Evolutionary conservation across 805 yeast species (phyloP), one percentile per base, ranked within the genome.

Genomic region (Candida ortonii): DNA sequence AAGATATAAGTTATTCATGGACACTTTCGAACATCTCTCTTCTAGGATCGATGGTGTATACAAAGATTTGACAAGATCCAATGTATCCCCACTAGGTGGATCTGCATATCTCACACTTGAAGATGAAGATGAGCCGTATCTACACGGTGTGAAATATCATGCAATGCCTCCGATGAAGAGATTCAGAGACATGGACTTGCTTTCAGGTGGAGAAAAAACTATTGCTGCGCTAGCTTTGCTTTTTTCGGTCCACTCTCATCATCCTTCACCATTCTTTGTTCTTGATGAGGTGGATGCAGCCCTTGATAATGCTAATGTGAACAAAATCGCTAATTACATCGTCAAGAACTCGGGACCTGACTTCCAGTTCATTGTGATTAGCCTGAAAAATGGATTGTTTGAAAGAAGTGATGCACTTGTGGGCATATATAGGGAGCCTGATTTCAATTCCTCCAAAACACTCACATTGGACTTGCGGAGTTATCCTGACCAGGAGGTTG

Each of bases 231-330:
- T 93, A 44, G 97, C 97, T 0, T 65, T 93, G 43, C 60, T 93
- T 30, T 93, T 93, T 64, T 89, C 97, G 0, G 78, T 89, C 25
- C 97, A 93, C 56, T 80, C 94, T 0, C 84, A 67, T 61, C 90
- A 81, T 33, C 97, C 97, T 3, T 82, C 96, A 1, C 98, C 98
- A 20, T 93, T 93, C 56, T 90, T 93, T 55, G 95, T 93, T 0
- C 65, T 93, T 26, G 98, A 93, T 58, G 98, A 93, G 61, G 88
- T 93, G n/a, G 98, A 93, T 63, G 97, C 98, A 0, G 97, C 97
- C 0, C 71, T 93, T 39, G 98, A 93, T 60, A 80, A 84, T 40
- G 78, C 86, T 16, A 93, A 93, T 52, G 96, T 93, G 16, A 76
- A 76, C 34, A 77, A 78, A 51, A 80, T 93, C 38, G 96, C 96